Conservation (phyloP, 1,284 basidiomycete genomes). For the Erythrobasidium hasegawianum region DNA sequence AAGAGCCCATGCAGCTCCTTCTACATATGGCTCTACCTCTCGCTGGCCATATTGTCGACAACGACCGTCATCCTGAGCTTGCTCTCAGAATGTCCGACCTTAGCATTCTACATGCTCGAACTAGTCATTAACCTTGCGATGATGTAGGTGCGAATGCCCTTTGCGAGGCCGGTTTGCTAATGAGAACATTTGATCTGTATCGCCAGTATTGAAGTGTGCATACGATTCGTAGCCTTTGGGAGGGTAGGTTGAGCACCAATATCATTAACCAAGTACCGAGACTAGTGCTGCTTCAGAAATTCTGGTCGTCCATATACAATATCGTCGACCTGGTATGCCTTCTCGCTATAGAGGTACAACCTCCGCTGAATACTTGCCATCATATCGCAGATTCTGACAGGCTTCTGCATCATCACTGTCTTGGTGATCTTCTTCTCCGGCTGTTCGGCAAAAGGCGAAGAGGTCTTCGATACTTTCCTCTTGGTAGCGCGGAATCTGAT, state of each 20-base stretch:
- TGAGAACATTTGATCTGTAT: neutral
- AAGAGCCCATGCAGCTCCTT: slow-evolving; percentile 22
- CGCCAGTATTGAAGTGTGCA: slow-evolving; percentile 67
- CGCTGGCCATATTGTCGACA: slow-evolving; percentile 46
- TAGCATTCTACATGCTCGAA: slow-evolving; percentile 82
- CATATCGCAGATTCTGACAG: slow-evolving; percentile 27
- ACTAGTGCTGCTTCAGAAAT: slow-evolving; percentile 63
- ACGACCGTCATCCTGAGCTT: slow-evolving; percentile 85
- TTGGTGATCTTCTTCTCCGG: slow-evolving; percentile 76
- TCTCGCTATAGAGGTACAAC: neutral
- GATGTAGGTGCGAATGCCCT: slow-evolving; percentile 55
- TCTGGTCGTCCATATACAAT: slow-evolving; percentile 79
- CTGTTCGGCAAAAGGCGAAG: slow-evolving; percentile 78
- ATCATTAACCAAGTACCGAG: neutral
- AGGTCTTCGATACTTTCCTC: slow-evolving; percentile 81
- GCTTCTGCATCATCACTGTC: slow-evolving; percentile 78
- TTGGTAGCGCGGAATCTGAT: slow-evolving; percentile 84
- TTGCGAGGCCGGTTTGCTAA: too few species aligned
- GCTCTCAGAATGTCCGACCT: slow-evolving; percentile 51
- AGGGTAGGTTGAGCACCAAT: slow-evolving; percentile 57
- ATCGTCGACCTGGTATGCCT: slow-evolving; percentile 35
- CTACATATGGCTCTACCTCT: slow-evolving; percentile 9
- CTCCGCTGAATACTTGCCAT: neutral
- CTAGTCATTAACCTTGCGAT: slow-evolving; percentile 84
- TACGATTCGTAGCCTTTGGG: slow-evolving; percentile 84